phyloP scores from a whole-genome alignment of 148 eudicot species.

The Dysphania ambrosioides region DNA sequence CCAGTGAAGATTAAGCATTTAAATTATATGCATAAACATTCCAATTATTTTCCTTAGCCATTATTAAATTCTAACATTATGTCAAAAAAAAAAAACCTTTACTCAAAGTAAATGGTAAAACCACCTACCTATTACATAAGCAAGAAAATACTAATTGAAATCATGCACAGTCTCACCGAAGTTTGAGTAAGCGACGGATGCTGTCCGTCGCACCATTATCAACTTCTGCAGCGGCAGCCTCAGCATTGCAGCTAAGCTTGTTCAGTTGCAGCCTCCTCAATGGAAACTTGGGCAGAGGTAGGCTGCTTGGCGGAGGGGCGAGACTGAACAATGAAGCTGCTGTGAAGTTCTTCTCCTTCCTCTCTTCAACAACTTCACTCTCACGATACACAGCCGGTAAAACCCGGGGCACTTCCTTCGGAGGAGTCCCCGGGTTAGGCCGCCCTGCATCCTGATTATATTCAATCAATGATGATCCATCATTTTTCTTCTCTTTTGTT shows the following conservation, averaged over 20 bases:
- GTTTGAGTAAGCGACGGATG: conserved; percentile 51
- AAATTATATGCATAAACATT: not conserved
- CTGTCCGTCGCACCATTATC: conserved; percentile 45
- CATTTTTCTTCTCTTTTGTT: not conserved
- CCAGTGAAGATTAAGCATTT: not conserved
- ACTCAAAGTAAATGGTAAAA: no score
- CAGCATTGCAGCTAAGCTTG: conserved; percentile 46
- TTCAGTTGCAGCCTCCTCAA: conserved; percentile 33
- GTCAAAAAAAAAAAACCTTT: no score
- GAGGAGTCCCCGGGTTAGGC: conserved; percentile 37
- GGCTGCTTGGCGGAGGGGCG: conserved; percentile 85
- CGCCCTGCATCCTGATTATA: not conserved
- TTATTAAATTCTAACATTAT: no score
- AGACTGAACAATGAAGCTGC: conserved; percentile 24
- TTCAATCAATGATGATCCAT: not conserved
- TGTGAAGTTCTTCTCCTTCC: not conserved
- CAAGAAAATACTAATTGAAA: no score
- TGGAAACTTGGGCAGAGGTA: conserved; percentile 78
- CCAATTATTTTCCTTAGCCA: not conserved
- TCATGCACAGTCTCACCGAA: conserved; percentile 42
- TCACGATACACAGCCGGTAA: conserved; percentile 4
- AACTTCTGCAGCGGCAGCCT: conserved; percentile 28
- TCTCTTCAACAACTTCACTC: not conserved
- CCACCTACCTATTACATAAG: not conserved
- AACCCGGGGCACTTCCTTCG: conserved; percentile 30